A percentile compares a stretch with the other conserved stretches of the same genome.
Conservation (phyloP, 176 grass and related monocot genomes). For the Rhynchospora tenuis region DNA sequence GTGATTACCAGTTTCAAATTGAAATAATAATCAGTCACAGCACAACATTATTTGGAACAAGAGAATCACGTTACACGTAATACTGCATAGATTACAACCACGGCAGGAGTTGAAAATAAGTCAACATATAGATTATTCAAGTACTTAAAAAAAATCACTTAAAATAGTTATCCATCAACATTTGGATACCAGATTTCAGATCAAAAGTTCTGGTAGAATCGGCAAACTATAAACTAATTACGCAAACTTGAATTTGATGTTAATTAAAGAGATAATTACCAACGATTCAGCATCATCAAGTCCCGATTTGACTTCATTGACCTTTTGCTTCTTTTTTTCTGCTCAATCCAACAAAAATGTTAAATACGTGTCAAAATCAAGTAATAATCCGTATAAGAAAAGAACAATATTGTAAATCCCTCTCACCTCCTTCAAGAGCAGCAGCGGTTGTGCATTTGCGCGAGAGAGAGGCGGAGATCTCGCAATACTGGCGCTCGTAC, state of each 20-base stretch:
- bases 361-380: neutral
- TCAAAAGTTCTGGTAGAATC: too few relatives aligned
- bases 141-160: too few relatives aligned
- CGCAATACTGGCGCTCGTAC: slow-evolving; percentile 84
- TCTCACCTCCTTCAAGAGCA: slow-evolving; percentile 53
- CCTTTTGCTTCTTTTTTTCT: slow-evolving; percentile 84
- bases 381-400: neutral
- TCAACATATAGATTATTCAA: too few relatives aligned
- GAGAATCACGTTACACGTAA: too few relatives aligned
- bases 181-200: too few relatives aligned
- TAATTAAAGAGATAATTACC: slow-evolving; percentile 26
- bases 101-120: too few relatives aligned
- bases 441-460: slow-evolving; percentile 64
- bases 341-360: neutral
- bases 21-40: too few relatives aligned
- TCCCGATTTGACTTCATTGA: slow-evolving; percentile 69
- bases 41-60: too few relatives aligned
- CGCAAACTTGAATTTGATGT: neutral
- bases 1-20: too few relatives aligned
- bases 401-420: neutral
- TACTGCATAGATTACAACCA: too few relatives aligned
- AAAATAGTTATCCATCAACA: too few relatives aligned
- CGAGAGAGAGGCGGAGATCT: slow-evolving; percentile 74
- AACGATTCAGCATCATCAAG: slow-evolving; percentile 76
- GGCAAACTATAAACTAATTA: too few relatives aligned